These are phyloP conservation scores for Ustilago xerochloae DNA, from an alignment of 1,284 basidiomycete species.

Conservation along the genomic window DNA sequence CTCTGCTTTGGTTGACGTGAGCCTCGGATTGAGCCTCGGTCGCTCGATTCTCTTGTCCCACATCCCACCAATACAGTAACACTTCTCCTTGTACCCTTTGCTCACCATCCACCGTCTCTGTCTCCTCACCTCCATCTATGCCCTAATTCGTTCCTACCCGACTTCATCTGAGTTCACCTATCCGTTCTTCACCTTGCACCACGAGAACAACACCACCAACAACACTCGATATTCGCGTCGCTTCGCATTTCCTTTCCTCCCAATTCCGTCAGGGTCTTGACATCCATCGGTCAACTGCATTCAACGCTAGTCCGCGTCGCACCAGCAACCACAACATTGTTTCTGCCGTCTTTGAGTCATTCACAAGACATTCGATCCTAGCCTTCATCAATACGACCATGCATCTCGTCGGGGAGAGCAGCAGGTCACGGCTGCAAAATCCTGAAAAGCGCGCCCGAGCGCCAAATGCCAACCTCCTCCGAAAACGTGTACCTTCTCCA, in stretches of 20 bases:
- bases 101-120: too few relatives aligned
- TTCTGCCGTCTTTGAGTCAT: background rate
- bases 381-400: background rate
- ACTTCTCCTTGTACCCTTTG: too few relatives aligned
- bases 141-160: background rate
- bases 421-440: slow-evolving; percentile 22
- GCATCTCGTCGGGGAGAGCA: slow-evolving; percentile 44
- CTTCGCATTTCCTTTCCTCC: background rate
- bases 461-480: background rate
- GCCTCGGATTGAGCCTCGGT: background rate
- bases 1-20: background rate
- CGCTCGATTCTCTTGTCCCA: background rate
- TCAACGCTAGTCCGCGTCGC: background rate
- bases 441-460: slow-evolving; percentile 3
- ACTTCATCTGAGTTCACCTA: background rate
- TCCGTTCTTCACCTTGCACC: background rate
- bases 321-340: background rate
- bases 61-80: too few relatives aligned
- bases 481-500: slow-evolving; percentile 26
- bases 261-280: background rate
- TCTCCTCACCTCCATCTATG: background rate
- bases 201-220: background rate
- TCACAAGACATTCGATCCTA: background rate
- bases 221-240: background rate
- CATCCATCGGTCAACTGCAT: background rate